A percentile compares a stretch with the other conserved stretches of the same genome.
These are phyloP conservation scores for Phytophthora vignae DNA, from an alignment of 352 stramenopile species.

Conservation along the genomic window DNA sequence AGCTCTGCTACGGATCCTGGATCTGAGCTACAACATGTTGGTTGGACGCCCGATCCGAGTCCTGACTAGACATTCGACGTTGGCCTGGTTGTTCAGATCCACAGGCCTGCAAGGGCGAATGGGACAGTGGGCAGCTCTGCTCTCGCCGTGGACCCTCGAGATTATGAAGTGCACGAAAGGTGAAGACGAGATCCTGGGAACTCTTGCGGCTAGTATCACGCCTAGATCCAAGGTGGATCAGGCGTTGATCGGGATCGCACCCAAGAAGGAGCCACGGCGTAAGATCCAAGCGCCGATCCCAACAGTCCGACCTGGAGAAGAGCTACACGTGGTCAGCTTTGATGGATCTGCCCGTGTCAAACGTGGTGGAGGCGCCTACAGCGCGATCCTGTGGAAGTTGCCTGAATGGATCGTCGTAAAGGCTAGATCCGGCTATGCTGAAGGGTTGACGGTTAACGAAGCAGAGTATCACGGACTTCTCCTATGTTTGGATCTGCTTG, in stretches of 20 bases:
- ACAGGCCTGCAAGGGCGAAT: background rate
- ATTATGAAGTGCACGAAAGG: background rate
- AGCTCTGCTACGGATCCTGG: conserved; percentile 4
- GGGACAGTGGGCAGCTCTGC: background rate
- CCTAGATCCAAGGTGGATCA: background rate
- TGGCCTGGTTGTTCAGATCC: conserved; percentile 14
- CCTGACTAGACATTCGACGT: background rate
- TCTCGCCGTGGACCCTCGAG: background rate
- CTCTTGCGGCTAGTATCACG: background rate
- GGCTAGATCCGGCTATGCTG: background rate
- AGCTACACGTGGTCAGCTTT: background rate
- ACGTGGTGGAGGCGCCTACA: background rate
- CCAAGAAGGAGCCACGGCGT: background rate
- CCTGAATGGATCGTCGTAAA: background rate
- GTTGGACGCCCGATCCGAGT: background rate
- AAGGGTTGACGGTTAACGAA: background rate
- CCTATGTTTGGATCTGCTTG: conserved; percentile 1
- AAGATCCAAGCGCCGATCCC: background rate
- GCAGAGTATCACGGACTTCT: conserved; percentile 1
- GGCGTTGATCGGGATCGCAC: background rate
- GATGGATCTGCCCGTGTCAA: conserved; percentile 9
- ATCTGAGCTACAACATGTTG: conserved; percentile 12
- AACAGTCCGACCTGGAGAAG: background rate
- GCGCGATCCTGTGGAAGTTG: conserved; percentile 5
- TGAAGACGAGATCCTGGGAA: background rate